phyloP scores from a whole-genome alignment of 352 stramenopile species.

The Pythium brachiatum region DNA sequence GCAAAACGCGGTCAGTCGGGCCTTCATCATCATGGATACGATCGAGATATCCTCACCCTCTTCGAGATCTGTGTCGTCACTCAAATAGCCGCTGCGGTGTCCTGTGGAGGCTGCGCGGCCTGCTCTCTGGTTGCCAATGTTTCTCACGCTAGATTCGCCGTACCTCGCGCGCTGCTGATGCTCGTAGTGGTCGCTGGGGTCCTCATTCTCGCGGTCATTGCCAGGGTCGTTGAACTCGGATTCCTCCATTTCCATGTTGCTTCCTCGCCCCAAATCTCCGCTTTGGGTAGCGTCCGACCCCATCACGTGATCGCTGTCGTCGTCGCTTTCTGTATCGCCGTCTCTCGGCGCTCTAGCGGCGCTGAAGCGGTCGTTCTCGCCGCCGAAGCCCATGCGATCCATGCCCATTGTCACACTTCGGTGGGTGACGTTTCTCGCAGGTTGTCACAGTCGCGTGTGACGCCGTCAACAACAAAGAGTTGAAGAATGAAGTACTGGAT shows the following conservation, averaged over 20 bases:
- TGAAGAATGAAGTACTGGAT: slow-evolving; percentile 14
- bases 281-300: neutral
- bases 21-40: too few species aligned
- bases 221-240: slow-evolving; percentile 21
- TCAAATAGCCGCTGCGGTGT: slow-evolving; percentile 16
- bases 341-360: slow-evolving; percentile 10
- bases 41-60: too few species aligned
- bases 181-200: neutral
- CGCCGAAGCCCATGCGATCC: slow-evolving; percentile 42
- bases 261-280: neutral
- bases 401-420: slow-evolving; percentile 42
- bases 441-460: slow-evolving; percentile 2
- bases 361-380: slow-evolving; percentile 18
- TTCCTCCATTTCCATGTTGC: slow-evolving; percentile 18
- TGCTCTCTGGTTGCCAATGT: neutral
- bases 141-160: neutral
- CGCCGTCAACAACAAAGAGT: neutral
- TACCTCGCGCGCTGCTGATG: neutral
- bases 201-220: slow-evolving; percentile 17
- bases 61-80: slow-evolving; percentile 76
- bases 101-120: neutral
- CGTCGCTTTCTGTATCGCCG: slow-evolving; percentile 22
- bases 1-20: neutral
- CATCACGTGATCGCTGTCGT: neutral
- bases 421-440: slow-evolving; percentile 3